Percentiles rank a stretch among this genome's conserved stretches.
Evolutionary conservation across 2,329 filamentous ascomycete genomes (phyloP).

Genomic region (Apiospora marii): DNA sequence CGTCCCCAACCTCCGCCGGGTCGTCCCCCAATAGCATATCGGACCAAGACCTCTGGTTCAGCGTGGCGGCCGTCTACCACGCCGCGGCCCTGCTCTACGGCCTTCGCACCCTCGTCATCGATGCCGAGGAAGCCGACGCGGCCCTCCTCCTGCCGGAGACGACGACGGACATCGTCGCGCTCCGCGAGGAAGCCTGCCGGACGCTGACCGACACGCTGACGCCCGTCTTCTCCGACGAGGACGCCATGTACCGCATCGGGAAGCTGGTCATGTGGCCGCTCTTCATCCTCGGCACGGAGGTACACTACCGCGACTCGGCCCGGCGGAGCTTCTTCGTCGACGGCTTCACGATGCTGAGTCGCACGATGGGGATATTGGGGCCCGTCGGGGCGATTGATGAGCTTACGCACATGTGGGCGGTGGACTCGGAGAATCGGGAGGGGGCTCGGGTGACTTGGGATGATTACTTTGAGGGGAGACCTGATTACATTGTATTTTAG

Average conservation of each 20-base stretch:
- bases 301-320: slow-evolving; percentile 6
- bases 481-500: slow-evolving; percentile 28
- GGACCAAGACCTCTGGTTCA: slow-evolving; percentile 22
- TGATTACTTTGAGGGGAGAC: slow-evolving; percentile 27
- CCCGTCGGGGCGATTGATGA: slow-evolving; percentile 25
- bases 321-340: slow-evolving; percentile 20
- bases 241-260: slow-evolving; percentile 27
- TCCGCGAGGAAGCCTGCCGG: slow-evolving; percentile 16
- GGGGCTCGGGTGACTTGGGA: slow-evolving; percentile 22
- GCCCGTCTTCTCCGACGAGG: slow-evolving; percentile 26
- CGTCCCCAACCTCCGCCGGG: slow-evolving; percentile 18
- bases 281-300: slow-evolving; percentile 28
- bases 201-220: slow-evolving; percentile 6
- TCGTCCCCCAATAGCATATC: background rate
- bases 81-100: slow-evolving; percentile 26
- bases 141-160: background rate
- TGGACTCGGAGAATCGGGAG: slow-evolving; percentile 11
- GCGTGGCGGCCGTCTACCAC: slow-evolving; percentile 25
- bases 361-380: slow-evolving; percentile 23
- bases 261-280: slow-evolving; percentile 30
- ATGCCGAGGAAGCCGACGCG: slow-evolving; percentile 16
- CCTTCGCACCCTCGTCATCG: slow-evolving; percentile 26
- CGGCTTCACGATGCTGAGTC: slow-evolving; percentile 25
- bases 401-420: slow-evolving; percentile 24
- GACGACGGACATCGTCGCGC: background rate